Evolutionary conservation across 345 rosid genomes (phyloP), one percentile per base, ranked within the genome.

Genomic region (Leavenworthia alabamica): DNA sequence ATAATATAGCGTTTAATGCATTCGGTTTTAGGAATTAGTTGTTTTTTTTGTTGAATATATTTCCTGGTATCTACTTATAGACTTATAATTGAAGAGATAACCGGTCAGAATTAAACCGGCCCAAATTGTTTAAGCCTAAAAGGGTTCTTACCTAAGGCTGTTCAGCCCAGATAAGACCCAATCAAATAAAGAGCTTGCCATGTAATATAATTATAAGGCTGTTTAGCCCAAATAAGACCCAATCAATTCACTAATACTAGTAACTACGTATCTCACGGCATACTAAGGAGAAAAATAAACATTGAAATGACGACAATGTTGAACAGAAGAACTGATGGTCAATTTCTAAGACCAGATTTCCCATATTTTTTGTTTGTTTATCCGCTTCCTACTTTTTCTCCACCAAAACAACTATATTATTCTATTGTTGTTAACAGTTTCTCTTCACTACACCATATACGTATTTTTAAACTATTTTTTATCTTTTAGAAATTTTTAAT

Each of bases 271-370:
- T 23, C 24, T 23, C 4, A 23, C 24, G 4, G 24, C 3, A 23
- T 20, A 2, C 2, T 20, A 20, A 20, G 2, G 22, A 20, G 2
- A 20, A 20, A 20, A 20, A 20, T 1, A 20, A 20, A 20, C 22
- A 20, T 20, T 20, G 2, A 20, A 20, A 20, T 20, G 1, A 20
- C 2, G 52, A 49, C 40, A 51, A 39, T 39, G 20, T 36, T 37
- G 17, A 62, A 48, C 48, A 62, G 49, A 48, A 17, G 37, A 49
- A 10, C 15, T 48, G 48, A 39, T 28, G 59, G 68, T 63, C 32
- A 28, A 63, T 51, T 63, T 51, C 68, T 51, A 24, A 63, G 51
- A 63, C 60, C 31, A 8, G 28, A 4, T 51, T 63, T 37, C 7
- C 40, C 37, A 27, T 13, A 8, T 15, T 7, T 3, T 35, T 33